Evolutionary conservation across 2,329 filamentous ascomycete species (phyloP).

Genomic region (Fusarium burgessii): DNA sequence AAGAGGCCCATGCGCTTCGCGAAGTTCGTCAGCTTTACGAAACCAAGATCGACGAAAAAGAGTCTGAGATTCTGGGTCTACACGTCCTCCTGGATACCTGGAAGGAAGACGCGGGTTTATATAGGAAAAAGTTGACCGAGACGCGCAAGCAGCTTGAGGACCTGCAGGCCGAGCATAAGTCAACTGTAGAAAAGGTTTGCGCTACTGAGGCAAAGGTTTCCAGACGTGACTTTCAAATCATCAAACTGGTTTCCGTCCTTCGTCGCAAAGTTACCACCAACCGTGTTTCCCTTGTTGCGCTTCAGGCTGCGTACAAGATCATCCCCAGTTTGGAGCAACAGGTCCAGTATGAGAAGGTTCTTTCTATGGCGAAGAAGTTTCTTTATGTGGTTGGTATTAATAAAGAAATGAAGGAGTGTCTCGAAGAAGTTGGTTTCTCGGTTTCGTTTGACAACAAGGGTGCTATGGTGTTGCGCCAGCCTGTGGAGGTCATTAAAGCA

Average conservation of each 20-base stretch:
- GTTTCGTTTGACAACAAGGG: not conserved
- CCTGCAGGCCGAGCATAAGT: not conserved
- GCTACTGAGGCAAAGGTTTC: not conserved
- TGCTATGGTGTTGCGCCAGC: not conserved
- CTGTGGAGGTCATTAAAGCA: not conserved
- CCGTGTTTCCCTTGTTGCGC: constrained; percentile 2
- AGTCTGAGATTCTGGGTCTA: not conserved
- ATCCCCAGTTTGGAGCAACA: not conserved
- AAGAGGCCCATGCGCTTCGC: not conserved
- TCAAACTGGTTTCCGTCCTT: constrained; percentile 10
- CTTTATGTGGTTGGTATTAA: not conserved
- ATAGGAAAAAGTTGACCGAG: not conserved
- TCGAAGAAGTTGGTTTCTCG: not conserved
- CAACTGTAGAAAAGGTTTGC: not conserved
- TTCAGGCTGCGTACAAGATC: constrained; percentile 16
- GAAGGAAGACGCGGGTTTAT: not conserved
- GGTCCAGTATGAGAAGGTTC: not conserved
- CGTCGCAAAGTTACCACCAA: not conserved
- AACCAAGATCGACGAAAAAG: not conserved
- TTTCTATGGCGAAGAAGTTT: not conserved
- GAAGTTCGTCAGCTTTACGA: not conserved
- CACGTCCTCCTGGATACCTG: not conserved
- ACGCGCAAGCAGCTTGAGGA: not conserved
- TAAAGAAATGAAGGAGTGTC: not conserved
- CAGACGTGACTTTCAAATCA: not conserved